phyloP scores from a whole-genome alignment of 306 rosid species.

The Cajanus cajan region DNA sequence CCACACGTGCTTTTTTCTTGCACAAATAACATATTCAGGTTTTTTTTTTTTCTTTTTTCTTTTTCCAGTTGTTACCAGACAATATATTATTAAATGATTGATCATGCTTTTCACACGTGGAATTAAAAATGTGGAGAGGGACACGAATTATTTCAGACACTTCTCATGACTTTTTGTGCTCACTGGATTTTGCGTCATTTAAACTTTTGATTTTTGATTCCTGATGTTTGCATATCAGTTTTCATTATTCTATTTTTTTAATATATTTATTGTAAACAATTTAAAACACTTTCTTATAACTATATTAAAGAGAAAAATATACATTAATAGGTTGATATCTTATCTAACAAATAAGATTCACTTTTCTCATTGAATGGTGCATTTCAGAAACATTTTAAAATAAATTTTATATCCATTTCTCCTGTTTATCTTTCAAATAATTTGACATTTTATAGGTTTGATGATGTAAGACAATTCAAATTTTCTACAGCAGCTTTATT shows the following conservation, averaged over 20 bases:
- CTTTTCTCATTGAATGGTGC: background rate
- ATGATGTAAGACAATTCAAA: no score
- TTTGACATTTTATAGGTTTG: background rate
- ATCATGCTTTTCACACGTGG: conserved; percentile 13
- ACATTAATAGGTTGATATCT: background rate
- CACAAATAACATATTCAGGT: background rate
- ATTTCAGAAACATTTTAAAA: background rate
- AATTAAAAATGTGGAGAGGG: background rate
- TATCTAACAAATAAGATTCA: background rate
- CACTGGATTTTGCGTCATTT: background rate
- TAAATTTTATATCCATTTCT: background rate
- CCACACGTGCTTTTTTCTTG: background rate
- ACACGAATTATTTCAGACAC: background rate
- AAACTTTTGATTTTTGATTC: background rate
- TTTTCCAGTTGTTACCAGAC: background rate
- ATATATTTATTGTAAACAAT: background rate
- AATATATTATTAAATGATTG: background rate
- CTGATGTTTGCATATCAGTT: background rate
- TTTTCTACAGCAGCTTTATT: background rate
- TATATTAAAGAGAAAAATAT: background rate
- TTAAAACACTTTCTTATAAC: background rate
- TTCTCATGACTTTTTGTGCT: background rate
- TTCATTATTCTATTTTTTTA: no score
- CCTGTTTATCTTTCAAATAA: background rate
- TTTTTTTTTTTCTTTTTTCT: background rate